Percentiles rank a stretch among this genome's conserved stretches.
Conservation (phyloP, 2,329 filamentous ascomycete genomes). For the Colletotrichum cereale region DNA sequence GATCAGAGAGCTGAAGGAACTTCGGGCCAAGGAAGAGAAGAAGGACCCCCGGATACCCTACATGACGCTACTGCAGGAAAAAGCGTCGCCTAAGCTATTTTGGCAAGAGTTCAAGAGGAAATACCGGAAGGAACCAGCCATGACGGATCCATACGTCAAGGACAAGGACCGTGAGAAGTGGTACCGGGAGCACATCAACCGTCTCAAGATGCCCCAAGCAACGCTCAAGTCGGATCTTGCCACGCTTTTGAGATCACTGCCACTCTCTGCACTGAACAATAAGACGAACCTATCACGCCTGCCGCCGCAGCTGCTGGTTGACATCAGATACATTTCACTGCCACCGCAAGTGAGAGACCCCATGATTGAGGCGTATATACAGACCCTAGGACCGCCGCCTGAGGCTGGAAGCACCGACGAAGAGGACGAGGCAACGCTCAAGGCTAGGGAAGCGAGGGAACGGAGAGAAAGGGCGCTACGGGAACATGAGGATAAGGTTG, state of each 20-base stretch:
- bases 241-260: slow-evolving; percentile 72
- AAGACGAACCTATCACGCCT: slow-evolving; percentile 68
- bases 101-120: slow-evolving; percentile 98
- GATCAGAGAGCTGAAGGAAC: slow-evolving; percentile 79
- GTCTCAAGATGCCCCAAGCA: slow-evolving; percentile 74
- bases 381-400: slow-evolving; percentile 71
- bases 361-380: slow-evolving; percentile 75
- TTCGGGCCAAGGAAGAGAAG: slow-evolving; percentile 81
- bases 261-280: slow-evolving; percentile 70
- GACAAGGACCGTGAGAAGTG: slow-evolving; percentile 85
- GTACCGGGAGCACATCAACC: slow-evolving; percentile 80
- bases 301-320: slow-evolving; percentile 72
- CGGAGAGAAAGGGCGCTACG: slow-evolving; percentile 74
- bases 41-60: slow-evolving; percentile 87
- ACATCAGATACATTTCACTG: slow-evolving; percentile 78
- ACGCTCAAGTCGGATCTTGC: slow-evolving; percentile 78
- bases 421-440: slow-evolving; percentile 65
- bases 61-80: slow-evolving; percentile 81
- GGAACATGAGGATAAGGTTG: slow-evolving; percentile 68
- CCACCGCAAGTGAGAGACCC: slow-evolving; percentile 71
- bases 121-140: slow-evolving; percentile 82
- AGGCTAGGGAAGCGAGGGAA: slow-evolving; percentile 63
- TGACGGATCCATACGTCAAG: slow-evolving; percentile 78
- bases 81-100: slow-evolving; percentile 91
- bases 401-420: slow-evolving; percentile 49